phyloP scores from a whole-genome alignment of 495 filamentous ascomycete species.

The Trichoderma orchidacearum region DNA sequence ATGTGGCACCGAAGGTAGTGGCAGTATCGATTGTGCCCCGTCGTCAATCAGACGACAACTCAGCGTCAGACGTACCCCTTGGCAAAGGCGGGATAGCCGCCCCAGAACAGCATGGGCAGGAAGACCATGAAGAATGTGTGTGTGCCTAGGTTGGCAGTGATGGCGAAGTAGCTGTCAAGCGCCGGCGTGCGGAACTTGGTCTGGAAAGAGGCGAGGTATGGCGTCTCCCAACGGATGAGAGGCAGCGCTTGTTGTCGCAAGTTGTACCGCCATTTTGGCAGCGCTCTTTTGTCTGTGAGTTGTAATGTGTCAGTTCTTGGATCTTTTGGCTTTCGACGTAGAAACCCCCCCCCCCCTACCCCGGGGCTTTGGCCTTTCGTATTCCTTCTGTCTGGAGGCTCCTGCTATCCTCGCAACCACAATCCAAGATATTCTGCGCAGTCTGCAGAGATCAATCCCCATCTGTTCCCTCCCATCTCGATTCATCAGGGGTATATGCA shows the following conservation, averaged over 20 bases:
- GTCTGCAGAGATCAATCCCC: too few species aligned
- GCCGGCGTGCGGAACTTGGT: slow-evolving; percentile 59
- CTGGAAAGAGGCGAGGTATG: slow-evolving; percentile 80
- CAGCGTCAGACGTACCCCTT: slow-evolving; percentile 49
- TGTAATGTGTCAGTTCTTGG: not conserved
- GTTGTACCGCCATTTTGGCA: slow-evolving; percentile 81
- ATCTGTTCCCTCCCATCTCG: too few species aligned
- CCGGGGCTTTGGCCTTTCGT: not conserved
- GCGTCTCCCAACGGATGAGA: slow-evolving; percentile 87
- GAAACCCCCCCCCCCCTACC: not conserved
- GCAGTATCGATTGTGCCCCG: too few species aligned
- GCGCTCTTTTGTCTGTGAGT: slow-evolving; percentile 59
- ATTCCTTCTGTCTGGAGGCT: not conserved
- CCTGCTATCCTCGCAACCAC: too few species aligned
- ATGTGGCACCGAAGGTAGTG: too few species aligned
- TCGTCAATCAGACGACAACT: not conserved
- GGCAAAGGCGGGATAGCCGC: slow-evolving; percentile 66
- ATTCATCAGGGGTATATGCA: not conserved
- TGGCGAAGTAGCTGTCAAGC: slow-evolving; percentile 89
- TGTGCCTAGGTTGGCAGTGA: slow-evolving; percentile 92
- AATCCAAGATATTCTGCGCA: too few species aligned
- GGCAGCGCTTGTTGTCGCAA: slow-evolving; percentile 72
- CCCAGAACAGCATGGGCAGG: slow-evolving; percentile 91
- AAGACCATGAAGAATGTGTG: slow-evolving; percentile 98
- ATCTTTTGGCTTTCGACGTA: too few species aligned